phyloP scores from a whole-genome alignment of 306 rosid genomes.

The Fagus sylvatica region DNA sequence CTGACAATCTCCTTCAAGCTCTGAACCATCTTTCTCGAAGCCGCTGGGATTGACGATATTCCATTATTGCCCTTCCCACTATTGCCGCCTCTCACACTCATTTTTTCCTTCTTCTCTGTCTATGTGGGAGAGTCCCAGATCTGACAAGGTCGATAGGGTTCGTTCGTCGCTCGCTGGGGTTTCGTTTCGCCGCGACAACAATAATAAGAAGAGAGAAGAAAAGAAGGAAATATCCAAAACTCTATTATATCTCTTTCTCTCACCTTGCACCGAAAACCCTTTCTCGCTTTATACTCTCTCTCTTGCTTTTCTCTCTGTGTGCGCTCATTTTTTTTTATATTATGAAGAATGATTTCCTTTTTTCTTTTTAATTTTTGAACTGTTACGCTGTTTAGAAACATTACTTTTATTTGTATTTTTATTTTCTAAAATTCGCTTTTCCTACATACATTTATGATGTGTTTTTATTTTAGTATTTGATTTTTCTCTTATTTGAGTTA shows the following conservation, averaged over 20 bases:
- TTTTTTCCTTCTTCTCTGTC: slow-evolving; percentile 30
- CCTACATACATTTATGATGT: no score
- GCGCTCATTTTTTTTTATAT: not conserved
- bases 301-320: slow-evolving; percentile 3
- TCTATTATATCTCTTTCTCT: slow-evolving; percentile 11
- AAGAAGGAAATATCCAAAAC: not conserved
- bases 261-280: slow-evolving; percentile 39
- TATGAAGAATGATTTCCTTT: not conserved
- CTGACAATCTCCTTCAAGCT: slow-evolving; percentile 88
- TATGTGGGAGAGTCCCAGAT: slow-evolving; percentile 35
- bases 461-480: no score
- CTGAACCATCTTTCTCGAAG: slow-evolving; percentile 85
- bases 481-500: no score
- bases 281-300: slow-evolving; percentile 1
- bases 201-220: slow-evolving; percentile 16
- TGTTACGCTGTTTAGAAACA: no score
- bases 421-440: no score
- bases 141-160: slow-evolving; percentile 30
- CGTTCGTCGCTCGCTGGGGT: slow-evolving; percentile 33
- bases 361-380: not conserved
- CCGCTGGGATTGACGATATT: slow-evolving; percentile 70
- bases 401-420: no score
- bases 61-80: slow-evolving; percentile 58
- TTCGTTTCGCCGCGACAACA: slow-evolving; percentile 64
- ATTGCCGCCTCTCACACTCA: slow-evolving; percentile 62